A percentile compares a stretch with the other conserved stretches of the same genome.
These are phyloP conservation scores for Cytospora piceae DNA, from an alignment of 2,329 filamentous ascomycete species.

Conservation along the genomic window DNA sequence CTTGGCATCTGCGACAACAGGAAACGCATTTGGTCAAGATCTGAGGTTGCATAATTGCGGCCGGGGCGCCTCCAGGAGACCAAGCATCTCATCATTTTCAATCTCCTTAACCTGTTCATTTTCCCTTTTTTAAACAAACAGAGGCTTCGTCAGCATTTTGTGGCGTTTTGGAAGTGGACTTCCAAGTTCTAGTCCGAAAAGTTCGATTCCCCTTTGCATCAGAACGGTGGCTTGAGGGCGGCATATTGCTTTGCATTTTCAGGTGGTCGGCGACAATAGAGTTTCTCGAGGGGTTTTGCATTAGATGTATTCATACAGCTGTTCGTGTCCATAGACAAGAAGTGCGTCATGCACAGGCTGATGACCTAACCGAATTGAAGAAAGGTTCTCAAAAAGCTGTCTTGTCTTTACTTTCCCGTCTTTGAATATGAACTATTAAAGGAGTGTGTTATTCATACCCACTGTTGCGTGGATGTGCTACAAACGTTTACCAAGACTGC, in stretches of 20 bases:
- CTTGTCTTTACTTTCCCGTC: conserved; percentile 1
- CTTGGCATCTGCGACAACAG: conserved; percentile 49
- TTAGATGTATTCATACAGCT: conserved; percentile 37
- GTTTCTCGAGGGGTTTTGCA: conserved; percentile 36
- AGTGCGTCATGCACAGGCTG: conserved; percentile 24
- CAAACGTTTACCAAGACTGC: no score
- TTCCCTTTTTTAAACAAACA: conserved; percentile 29
- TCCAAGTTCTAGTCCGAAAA: conserved; percentile 33
- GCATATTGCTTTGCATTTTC: conserved; percentile 43
- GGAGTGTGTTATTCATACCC: no score
- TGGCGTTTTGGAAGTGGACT: conserved; percentile 33
- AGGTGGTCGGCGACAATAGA: conserved; percentile 42
- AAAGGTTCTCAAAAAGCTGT: conserved; percentile 30
- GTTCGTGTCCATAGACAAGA: conserved; percentile 33
- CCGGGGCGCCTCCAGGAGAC: neutral
- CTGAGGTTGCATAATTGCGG: conserved; percentile 30
- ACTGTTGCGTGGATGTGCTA: no score
- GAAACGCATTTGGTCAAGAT: conserved; percentile 58
- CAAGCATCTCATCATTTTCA: conserved; percentile 33
- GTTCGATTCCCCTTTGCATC: conserved; percentile 43
- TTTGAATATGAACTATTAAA: neutral
- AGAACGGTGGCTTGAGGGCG: conserved; percentile 42
- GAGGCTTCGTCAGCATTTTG: conserved; percentile 31
- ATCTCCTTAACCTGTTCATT: conserved; percentile 31
- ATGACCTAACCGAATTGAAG: conserved; percentile 24